Evolutionary conservation across 106 monocot genomes (phyloP).

Genomic region (Ottelia alismoides): DNA sequence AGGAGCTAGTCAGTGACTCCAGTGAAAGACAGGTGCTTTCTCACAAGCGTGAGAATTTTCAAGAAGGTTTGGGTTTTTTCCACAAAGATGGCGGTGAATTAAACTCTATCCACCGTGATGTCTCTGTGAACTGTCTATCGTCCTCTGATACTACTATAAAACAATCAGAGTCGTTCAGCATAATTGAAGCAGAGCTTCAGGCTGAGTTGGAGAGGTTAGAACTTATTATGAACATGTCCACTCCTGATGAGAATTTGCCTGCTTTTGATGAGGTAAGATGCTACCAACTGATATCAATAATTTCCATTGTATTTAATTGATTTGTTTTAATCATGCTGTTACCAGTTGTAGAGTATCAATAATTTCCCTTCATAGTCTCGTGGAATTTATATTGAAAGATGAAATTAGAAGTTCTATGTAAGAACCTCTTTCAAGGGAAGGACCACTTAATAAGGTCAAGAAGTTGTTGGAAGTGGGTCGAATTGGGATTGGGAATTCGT

Average conservation of each 20-base stretch:
- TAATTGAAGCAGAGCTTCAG: neutral
- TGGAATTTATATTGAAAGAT: too few relatives aligned
- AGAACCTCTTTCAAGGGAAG: too few relatives aligned
- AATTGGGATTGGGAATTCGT: too few relatives aligned
- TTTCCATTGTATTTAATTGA: too few relatives aligned
- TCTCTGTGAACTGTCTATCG: neutral
- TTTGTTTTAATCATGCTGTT: too few relatives aligned
- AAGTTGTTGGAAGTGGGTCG: too few relatives aligned
- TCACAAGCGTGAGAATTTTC: neutral
- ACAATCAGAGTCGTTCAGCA: neutral
- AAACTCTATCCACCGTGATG: neutral
- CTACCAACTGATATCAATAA: too few relatives aligned
- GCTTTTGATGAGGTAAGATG: neutral
- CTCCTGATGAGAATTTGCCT: neutral
- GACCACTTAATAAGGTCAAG: too few relatives aligned
- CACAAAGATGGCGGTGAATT: neutral
- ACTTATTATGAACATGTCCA: neutral
- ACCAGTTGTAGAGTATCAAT: too few relatives aligned
- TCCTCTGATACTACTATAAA: neutral
- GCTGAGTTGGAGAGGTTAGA: slow-evolving; percentile 1
- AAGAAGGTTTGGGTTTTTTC: neutral
- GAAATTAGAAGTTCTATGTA: too few relatives aligned
- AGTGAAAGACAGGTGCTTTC: slow-evolving; percentile 4
- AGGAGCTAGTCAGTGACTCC: slow-evolving; percentile 35
- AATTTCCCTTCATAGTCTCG: too few relatives aligned